phyloP scores from a whole-genome alignment of 225 moss, liverwort and hornwort genomes.

The Polytrichum formosum region DNA sequence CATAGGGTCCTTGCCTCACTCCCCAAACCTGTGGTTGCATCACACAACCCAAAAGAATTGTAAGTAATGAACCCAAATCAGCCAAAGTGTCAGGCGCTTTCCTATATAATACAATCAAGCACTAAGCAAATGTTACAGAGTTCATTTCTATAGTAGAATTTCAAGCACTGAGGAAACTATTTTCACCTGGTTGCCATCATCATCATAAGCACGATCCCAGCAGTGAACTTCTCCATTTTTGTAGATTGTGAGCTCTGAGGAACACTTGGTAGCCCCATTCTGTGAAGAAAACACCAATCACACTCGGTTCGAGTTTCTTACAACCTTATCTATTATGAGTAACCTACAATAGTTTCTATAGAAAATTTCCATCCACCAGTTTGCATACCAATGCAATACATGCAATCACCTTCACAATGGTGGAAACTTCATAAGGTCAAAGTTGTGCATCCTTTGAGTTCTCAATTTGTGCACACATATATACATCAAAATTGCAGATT shows the following conservation, averaged over 20 bases:
- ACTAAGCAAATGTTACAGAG: too few relatives aligned
- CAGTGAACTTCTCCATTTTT: constrained; percentile 83
- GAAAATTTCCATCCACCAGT: too few relatives aligned
- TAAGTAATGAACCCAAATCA: not conserved
- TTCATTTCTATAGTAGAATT: too few relatives aligned
- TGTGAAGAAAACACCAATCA: constrained; percentile 24
- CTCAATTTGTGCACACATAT: too few relatives aligned
- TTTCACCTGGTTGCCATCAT: constrained; percentile 90
- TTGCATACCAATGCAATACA: too few relatives aligned
- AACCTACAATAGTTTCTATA: too few relatives aligned
- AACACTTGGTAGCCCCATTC: constrained; percentile 92
- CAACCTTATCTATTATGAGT: too few relatives aligned
- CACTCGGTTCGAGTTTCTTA: not conserved
- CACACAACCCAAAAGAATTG: not conserved
- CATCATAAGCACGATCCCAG: constrained; percentile 98
- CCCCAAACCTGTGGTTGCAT: constrained; percentile 74
- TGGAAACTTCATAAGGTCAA: too few relatives aligned
- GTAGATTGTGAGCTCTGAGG: constrained; percentile 79
- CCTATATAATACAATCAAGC: not conserved
- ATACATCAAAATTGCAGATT: too few relatives aligned
- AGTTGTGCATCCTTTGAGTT: too few relatives aligned
- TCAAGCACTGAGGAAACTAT: too few relatives aligned
- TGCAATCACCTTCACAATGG: too few relatives aligned
- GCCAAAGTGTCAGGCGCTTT: not conserved
- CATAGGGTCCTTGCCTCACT: constrained; percentile 92